A percentile compares a stretch with the other conserved stretches of the same genome.
These are phyloP conservation scores for Sphaerulina musiva DNA, from an alignment of 2,329 filamentous ascomycete genomes.

Conservation along the genomic window DNA sequence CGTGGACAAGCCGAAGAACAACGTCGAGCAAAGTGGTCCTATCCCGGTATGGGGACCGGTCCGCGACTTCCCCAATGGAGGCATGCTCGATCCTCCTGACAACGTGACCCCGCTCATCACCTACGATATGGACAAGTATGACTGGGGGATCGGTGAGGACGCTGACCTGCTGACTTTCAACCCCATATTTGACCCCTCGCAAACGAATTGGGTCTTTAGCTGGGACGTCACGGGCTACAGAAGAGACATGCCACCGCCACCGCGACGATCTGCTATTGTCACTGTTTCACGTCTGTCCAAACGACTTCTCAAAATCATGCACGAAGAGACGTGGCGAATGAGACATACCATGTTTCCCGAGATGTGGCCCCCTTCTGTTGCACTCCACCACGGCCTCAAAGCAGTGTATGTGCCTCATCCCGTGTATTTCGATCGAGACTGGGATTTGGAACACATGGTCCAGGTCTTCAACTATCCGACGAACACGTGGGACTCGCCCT, in stretches of 20 bases:
- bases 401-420: conserved; percentile 72
- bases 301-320: conserved; percentile 67
- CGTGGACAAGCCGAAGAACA: conserved; percentile 46
- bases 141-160: conserved; percentile 71
- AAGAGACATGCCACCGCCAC: conserved; percentile 50
- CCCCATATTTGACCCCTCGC: conserved; percentile 69
- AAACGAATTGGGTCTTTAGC: conserved; percentile 66
- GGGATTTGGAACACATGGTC: conserved; percentile 48
- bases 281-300: conserved; percentile 69
- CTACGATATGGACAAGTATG: conserved; percentile 58
- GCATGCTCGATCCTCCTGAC: conserved; percentile 53
- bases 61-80: conserved; percentile 39
- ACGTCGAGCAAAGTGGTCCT: conserved; percentile 44
- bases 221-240: conserved; percentile 63
- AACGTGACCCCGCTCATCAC: conserved; percentile 58
- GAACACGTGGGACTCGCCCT: conserved; percentile 42
- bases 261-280: conserved; percentile 69
- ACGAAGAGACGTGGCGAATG: conserved; percentile 65
- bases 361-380: conserved; percentile 68
- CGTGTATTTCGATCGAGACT: conserved; percentile 70
- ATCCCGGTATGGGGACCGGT: conserved; percentile 61
- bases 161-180: conserved; percentile 68
- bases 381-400: conserved; percentile 71
- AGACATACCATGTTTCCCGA: conserved; percentile 69
- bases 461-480: conserved; percentile 45